These are phyloP conservation scores for Penicillium frequentans DNA, from an alignment of 2,329 filamentous ascomycete species.

Conservation along the genomic window DNA sequence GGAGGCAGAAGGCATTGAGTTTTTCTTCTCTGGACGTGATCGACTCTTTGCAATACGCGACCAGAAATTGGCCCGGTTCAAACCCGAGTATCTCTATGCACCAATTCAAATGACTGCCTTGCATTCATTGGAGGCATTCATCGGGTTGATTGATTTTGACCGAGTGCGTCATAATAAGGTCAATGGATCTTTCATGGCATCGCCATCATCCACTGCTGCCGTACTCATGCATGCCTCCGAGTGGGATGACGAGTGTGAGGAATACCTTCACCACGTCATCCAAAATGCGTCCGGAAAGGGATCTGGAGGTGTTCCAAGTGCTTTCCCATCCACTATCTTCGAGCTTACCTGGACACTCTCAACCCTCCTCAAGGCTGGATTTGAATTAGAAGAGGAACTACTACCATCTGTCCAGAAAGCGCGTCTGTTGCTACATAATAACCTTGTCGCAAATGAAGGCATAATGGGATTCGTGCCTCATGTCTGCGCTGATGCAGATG, in stretches of 20 bases:
- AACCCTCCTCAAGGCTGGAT: background rate
- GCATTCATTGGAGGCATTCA: conserved; percentile 43
- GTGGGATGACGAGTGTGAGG: conserved; percentile 37
- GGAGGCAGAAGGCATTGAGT: background rate
- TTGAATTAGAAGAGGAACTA: background rate
- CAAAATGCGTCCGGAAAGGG: conserved; percentile 11
- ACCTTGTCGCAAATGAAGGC: conserved; percentile 6
- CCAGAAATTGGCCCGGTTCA: conserved; percentile 29
- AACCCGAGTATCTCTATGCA: conserved; percentile 28
- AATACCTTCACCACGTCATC: conserved; percentile 28
- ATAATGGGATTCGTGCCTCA: conserved; percentile 17
- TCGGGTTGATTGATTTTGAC: conserved; percentile 39
- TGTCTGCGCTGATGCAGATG: conserved; percentile 27
- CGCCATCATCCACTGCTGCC: conserved; percentile 44
- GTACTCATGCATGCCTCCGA: conserved; percentile 32
- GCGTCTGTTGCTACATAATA: background rate
- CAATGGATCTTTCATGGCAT: conserved; percentile 38
- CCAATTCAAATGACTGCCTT: conserved; percentile 29
- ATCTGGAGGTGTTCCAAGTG: conserved; percentile 23
- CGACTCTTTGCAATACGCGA: conserved; percentile 16
- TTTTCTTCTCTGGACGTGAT: background rate
- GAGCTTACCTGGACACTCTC: conserved; percentile 26
- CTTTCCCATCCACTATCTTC: conserved; percentile 30
- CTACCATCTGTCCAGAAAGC: background rate
- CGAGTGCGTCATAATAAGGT: conserved; percentile 33